Conservation (phyloP, 2,329 filamentous ascomycete species). For the Neonectria coccinea region DNA sequence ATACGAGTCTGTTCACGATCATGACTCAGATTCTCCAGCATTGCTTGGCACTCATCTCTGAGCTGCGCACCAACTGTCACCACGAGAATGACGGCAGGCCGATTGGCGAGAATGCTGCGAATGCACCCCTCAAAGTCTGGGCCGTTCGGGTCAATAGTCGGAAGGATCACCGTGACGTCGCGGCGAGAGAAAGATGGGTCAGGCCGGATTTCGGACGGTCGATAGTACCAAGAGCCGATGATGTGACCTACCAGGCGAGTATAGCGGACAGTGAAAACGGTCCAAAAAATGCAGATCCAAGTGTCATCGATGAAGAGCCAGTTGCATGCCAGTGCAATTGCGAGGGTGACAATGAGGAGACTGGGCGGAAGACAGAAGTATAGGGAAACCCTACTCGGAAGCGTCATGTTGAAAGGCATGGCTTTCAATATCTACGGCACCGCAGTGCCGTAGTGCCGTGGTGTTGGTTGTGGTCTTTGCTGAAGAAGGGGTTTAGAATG, state of each 20-base stretch:
- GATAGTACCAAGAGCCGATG: conserved; percentile 55
- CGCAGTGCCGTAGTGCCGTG: background rate
- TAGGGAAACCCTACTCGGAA: background rate
- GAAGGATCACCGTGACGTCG: conserved; percentile 64
- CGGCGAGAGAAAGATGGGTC: conserved; percentile 48
- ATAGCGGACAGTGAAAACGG: conserved; percentile 56
- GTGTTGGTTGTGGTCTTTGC: background rate
- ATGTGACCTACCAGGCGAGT: conserved; percentile 58
- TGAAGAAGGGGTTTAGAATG: background rate
- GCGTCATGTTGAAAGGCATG: background rate
- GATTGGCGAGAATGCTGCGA: conserved; percentile 53
- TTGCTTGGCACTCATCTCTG: conserved; percentile 25
- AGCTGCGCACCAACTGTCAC: conserved; percentile 57
- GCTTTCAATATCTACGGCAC: background rate
- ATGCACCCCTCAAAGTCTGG: conserved; percentile 57
- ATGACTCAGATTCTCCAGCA: conserved; percentile 20
- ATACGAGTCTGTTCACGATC: conserved; percentile 40
- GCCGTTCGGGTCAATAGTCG: conserved; percentile 60
- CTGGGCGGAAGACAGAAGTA: conserved; percentile 20
- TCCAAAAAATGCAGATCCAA: conserved; percentile 38
- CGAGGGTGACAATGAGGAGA: conserved; percentile 9
- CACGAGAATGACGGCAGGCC: conserved; percentile 55
- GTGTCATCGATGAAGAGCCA: conserved; percentile 34
- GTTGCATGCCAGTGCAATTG: background rate
- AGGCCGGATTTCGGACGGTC: conserved; percentile 42